Conservation (phyloP, 768 basidiomycete species). For the Suillus subaureus region DNA sequence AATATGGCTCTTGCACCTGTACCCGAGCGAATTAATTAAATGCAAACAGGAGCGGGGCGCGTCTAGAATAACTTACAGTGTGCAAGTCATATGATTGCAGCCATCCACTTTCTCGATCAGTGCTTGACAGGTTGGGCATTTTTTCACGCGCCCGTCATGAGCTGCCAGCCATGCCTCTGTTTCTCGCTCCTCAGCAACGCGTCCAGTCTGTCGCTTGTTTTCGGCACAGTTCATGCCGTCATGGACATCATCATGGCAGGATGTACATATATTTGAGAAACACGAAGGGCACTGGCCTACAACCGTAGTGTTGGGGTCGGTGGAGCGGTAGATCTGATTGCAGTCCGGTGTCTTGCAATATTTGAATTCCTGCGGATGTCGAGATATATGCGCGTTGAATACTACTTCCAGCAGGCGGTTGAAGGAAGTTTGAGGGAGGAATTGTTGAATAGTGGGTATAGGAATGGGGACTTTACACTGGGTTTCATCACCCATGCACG, state of each 20-base stretch:
- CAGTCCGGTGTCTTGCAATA: slow-evolving; percentile 84
- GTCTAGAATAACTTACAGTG: slow-evolving; percentile 22
- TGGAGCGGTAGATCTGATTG: slow-evolving; percentile 65
- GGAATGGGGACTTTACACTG: slow-evolving; percentile 58
- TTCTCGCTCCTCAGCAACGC: slow-evolving; percentile 51
- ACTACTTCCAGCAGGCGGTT: slow-evolving; percentile 57
- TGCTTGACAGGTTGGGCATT: slow-evolving; percentile 69
- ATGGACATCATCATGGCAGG: slow-evolving; percentile 62
- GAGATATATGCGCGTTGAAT: slow-evolving; percentile 57
- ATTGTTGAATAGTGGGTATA: slow-evolving; percentile 48
- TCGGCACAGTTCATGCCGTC: slow-evolving; percentile 64
- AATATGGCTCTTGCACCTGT: slow-evolving; percentile 70
- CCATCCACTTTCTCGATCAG: slow-evolving; percentile 71
- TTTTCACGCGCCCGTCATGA: slow-evolving; percentile 61
- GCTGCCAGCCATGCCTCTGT: slow-evolving; percentile 56
- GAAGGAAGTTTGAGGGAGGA: slow-evolving; percentile 56
- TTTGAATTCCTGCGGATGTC: slow-evolving; percentile 59
- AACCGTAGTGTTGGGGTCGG: slow-evolving; percentile 37
- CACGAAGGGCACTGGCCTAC: slow-evolving; percentile 69
- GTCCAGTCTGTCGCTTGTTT: slow-evolving; percentile 24
- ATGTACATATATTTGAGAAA: slow-evolving; percentile 62
- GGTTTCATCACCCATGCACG: slow-evolving; percentile 66
- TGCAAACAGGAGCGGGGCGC: no score
- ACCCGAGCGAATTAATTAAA: not conserved
- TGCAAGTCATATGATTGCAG: slow-evolving; percentile 81